phyloP scores from a whole-genome alignment of 2,329 filamentous ascomycete species.

The Diaporthe amygdali region DNA sequence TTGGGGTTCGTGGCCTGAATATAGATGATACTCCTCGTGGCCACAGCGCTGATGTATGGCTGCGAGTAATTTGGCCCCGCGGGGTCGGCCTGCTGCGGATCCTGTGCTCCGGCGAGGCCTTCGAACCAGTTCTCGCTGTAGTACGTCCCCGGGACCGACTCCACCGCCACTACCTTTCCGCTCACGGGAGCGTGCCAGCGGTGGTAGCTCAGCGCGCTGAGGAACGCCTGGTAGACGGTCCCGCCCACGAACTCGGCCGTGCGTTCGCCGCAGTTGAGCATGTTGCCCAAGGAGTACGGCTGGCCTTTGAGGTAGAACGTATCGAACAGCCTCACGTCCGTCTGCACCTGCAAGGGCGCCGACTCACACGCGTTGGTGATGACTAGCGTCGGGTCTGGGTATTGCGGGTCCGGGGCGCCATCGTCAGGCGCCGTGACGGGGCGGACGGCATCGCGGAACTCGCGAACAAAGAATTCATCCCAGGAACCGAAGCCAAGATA shows the following conservation, averaged over 20 bases:
- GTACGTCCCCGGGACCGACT: slow-evolving; percentile 60
- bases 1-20: neutral
- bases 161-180: slow-evolving; percentile 58
- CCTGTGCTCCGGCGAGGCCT: slow-evolving; percentile 34
- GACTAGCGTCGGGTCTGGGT: slow-evolving; percentile 51
- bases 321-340: slow-evolving; percentile 51
- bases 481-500: slow-evolving; percentile 60
- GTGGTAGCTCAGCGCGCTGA: slow-evolving; percentile 64
- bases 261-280: slow-evolving; percentile 54
- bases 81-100: slow-evolving; percentile 30
- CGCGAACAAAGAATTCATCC: slow-evolving; percentile 66
- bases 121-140: slow-evolving; percentile 59
- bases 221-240: slow-evolving; percentile 66
- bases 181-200: slow-evolving; percentile 65
- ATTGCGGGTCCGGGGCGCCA: neutral
- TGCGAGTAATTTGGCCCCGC: neutral
- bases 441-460: slow-evolving; percentile 51
- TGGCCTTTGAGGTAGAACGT: slow-evolving; percentile 66
- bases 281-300: slow-evolving; percentile 60
- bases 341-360: slow-evolving; percentile 51
- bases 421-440: slow-evolving; percentile 45
- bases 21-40: neutral
- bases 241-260: slow-evolving; percentile 56
- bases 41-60: slow-evolving; percentile 5
- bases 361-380: slow-evolving; percentile 64